Evolutionary conservation across 495 filamentous ascomycete species (phyloP).

Genomic region (Talaromyces ruber): DNA sequence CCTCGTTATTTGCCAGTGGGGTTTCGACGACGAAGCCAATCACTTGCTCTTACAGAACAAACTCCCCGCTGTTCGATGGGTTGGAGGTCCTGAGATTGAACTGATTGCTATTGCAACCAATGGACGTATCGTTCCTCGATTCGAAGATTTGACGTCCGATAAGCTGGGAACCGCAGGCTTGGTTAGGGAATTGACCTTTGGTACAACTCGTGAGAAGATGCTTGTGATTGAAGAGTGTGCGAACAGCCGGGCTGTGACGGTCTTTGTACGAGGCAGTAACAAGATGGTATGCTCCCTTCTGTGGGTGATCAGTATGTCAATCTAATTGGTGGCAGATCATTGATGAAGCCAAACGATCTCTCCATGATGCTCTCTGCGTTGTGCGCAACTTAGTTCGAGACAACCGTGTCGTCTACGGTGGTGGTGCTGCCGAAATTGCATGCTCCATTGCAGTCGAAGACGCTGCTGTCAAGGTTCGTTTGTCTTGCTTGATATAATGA

Average conservation of each 20-base stretch:
- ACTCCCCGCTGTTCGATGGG: conserved; percentile 94
- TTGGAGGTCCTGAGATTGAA: conserved; percentile 96
- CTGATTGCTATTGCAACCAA: conserved; percentile 98
- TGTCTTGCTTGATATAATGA: not conserved
- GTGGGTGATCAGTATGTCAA: not conserved
- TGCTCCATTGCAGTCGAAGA: conserved; percentile 95
- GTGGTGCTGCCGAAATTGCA: conserved; percentile 94
- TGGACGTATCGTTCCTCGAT: conserved; percentile 91
- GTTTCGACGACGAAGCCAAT: conserved; percentile 98
- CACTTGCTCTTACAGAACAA: conserved; percentile 93
- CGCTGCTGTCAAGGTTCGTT: conserved; percentile 71
- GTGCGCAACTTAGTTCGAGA: conserved; percentile 93
- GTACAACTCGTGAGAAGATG: conserved; percentile 98
- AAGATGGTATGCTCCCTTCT: conserved; percentile 70
- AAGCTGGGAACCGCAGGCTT: conserved; percentile 88
- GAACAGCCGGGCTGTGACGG: conserved; percentile 91
- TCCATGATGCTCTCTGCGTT: conserved; percentile 96
- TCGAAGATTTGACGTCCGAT: conserved; percentile 83
- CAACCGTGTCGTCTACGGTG: conserved; percentile 97
- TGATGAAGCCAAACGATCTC: conserved; percentile 94
- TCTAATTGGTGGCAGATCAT: conserved; percentile 62
- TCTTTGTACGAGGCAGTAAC: conserved; percentile 95
- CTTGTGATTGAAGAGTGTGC: conserved; percentile 98
- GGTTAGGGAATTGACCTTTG: conserved; percentile 91
- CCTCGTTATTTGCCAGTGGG: conserved; percentile 98